phyloP scores from a whole-genome alignment of 1,284 basidiomycete species.

The Inonotus obliquus region DNA sequence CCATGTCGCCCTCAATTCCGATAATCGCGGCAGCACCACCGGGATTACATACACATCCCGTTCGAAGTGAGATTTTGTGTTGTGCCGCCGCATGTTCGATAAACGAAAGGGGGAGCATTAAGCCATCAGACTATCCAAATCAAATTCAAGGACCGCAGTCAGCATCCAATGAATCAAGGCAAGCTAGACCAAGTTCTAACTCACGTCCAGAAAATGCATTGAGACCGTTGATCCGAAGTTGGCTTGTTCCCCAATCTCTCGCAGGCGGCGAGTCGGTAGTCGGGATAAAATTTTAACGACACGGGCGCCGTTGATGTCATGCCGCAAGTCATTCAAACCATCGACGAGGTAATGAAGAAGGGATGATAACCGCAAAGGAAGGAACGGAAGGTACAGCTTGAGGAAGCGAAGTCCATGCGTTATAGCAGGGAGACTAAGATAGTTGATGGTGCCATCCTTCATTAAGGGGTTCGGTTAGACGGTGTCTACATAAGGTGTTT shows the following conservation, averaged over 20 bases:
- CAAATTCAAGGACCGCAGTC: conserved; percentile 16
- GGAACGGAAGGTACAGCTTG: conserved; percentile 69
- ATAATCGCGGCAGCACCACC: conserved; percentile 70
- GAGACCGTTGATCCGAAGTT: conserved; percentile 64
- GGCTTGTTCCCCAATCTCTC: conserved; percentile 55
- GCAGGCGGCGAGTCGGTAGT: conserved; percentile 44
- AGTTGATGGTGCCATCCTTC: conserved; percentile 84
- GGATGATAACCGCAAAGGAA: conserved; percentile 66
- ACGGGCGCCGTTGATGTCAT: conserved; percentile 50
- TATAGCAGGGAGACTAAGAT: conserved; percentile 66
- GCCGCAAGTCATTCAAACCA: conserved; percentile 50
- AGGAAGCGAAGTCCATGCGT: conserved; percentile 72
- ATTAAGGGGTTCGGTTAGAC: conserved; percentile 17
- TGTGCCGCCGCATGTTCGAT: conserved; percentile 63
- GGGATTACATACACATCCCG: conserved; percentile 83
- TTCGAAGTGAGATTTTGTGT: conserved; percentile 65
- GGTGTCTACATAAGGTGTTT: conserved; percentile 2
- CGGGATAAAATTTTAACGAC: conserved; percentile 64
- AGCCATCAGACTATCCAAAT: conserved; percentile 48
- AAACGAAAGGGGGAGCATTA: conserved; percentile 64
- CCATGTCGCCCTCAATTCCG: conserved; percentile 64
- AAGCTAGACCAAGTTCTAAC: conserved; percentile 26
- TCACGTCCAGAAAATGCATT: conserved; percentile 58
- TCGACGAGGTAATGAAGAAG: conserved; percentile 49
- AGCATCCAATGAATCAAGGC: conserved; percentile 11